Evolutionary conservation across 352 stramenopile genomes (phyloP), one percentile per base, ranked within the genome.

Genomic region (Bremia lactucae): DNA sequence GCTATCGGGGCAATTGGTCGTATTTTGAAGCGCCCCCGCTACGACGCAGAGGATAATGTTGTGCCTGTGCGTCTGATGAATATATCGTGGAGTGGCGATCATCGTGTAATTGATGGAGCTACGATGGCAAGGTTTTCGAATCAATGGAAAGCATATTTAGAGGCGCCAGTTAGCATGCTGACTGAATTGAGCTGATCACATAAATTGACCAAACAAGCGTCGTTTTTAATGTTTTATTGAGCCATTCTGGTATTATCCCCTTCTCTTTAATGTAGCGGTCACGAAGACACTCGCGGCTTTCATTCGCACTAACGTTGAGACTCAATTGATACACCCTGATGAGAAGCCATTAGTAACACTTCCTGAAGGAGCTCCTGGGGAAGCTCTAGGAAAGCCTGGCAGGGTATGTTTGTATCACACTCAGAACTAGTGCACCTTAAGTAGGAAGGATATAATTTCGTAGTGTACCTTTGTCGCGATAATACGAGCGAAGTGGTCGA

Each of bases 41-140:
- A 97, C 49, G 68, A 83, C 9, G 52, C 46, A n/a, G 71, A 92
- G 11, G 80, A 76, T 31, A 75, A 72, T 34, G 79, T 98, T 7
- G 60, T 89, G 35, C 73, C 89, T 9, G 61, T 84, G 25, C 78
- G 86, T 29, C 51, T 98, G 34, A 97, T 98, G 86, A 89, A 96
- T 48, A 87, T 98, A 9, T 97, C 87, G 26, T 99, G 95, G 95
- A 96, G 86, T 28, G 96, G 89, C 9, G 96, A 99, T 62, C 96
- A 99, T 72, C 82, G 96, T 29, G 90, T 98, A 31, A 88, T 99
- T 37, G 96, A 99, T 59, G 96, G 96, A 35, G 96, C 95, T 4
- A 98, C 95, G 8, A 96, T 99, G 76, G 95, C 95, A 16, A 72
- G 90, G 21, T 99, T 99, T 66, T 97, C 89, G 19, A 98, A 97